These are phyloP conservation scores for Quercus berberidifolia DNA, from an alignment of 306 rosid species.

Conservation along the genomic window DNA sequence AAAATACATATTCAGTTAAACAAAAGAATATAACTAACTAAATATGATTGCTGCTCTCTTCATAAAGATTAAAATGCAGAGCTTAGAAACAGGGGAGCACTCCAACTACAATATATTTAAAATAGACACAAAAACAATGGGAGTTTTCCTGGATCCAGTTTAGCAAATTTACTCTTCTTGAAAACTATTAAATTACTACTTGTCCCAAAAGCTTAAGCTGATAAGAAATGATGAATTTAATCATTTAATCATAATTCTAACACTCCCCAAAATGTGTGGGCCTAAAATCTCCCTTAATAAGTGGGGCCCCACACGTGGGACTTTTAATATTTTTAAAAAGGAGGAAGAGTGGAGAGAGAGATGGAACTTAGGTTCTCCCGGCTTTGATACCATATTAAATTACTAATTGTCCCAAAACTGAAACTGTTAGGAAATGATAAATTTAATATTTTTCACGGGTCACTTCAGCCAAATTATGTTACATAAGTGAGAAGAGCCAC, in stretches of 20 bases:
- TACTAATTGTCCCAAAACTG: too few relatives aligned
- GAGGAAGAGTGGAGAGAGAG: too few relatives aligned
- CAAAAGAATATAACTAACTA: neutral
- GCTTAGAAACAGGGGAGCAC: neutral
- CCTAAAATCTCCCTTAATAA: too few relatives aligned
- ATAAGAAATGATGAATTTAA: too few relatives aligned
- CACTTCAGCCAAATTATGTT: neutral
- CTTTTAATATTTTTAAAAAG: too few relatives aligned
- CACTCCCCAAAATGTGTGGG: too few relatives aligned
- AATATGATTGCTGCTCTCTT: neutral
- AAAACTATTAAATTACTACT: neutral
- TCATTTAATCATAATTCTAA: too few relatives aligned
- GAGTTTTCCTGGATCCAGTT: neutral
- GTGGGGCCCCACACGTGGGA: too few relatives aligned
- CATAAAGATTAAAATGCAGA: neutral
- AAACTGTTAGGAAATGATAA: too few relatives aligned
- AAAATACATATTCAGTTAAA: neutral
- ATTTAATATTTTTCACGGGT: neutral
- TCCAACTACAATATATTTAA: neutral
- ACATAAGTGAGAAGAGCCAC: neutral
- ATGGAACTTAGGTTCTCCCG: too few relatives aligned
- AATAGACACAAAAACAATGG: neutral
- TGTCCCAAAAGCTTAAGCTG: too few relatives aligned
- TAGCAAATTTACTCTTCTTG: neutral
- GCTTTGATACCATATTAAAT: too few relatives aligned